Conservation (phyloP, 2,329 filamentous ascomycete genomes). For the Stromatinia cepivora region DNA sequence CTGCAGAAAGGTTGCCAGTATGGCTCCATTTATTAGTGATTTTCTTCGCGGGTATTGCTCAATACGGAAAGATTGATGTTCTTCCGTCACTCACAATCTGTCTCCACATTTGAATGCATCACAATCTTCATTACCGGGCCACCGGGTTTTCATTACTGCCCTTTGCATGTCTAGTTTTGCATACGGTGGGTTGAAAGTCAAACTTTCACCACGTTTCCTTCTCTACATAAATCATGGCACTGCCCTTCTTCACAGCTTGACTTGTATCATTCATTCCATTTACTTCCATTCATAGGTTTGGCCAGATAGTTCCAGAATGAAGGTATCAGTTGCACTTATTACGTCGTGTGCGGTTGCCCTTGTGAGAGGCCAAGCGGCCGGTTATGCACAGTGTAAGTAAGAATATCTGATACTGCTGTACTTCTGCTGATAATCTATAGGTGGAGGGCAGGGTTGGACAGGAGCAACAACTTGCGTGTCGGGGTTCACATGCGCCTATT, state of each 20-base stretch:
- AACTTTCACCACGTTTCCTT: background rate
- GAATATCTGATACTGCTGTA: background rate
- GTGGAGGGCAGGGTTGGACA: slow-evolving; percentile 12
- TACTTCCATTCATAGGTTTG: background rate
- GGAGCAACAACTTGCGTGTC: slow-evolving; percentile 15
- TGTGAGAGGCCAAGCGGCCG: slow-evolving; percentile 11
- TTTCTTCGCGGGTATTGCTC: background rate
- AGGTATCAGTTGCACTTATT: slow-evolving; percentile 11
- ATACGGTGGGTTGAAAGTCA: background rate
- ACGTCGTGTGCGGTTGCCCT: slow-evolving; percentile 9
- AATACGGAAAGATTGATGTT: background rate
- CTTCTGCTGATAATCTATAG: slow-evolving; percentile 1
- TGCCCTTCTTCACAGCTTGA: background rate
- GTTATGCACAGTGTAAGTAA: slow-evolving; percentile 13
- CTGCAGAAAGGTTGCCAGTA: background rate
- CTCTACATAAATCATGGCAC: slow-evolving; percentile 7
- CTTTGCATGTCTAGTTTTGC: background rate
- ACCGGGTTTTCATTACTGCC: background rate
- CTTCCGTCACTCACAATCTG: slow-evolving; percentile 12
- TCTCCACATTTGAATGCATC: no score
- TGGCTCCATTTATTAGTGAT: background rate
- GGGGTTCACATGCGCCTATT: slow-evolving; percentile 2
- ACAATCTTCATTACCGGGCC: background rate
- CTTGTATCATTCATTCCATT: slow-evolving; percentile 3
- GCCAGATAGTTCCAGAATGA: background rate